A percentile compares a stretch with the other conserved stretches of the same genome.
These are phyloP conservation scores for Dactylorhiza incarnata DNA, from an alignment of 106 monocot species.

Conservation along the genomic window DNA sequence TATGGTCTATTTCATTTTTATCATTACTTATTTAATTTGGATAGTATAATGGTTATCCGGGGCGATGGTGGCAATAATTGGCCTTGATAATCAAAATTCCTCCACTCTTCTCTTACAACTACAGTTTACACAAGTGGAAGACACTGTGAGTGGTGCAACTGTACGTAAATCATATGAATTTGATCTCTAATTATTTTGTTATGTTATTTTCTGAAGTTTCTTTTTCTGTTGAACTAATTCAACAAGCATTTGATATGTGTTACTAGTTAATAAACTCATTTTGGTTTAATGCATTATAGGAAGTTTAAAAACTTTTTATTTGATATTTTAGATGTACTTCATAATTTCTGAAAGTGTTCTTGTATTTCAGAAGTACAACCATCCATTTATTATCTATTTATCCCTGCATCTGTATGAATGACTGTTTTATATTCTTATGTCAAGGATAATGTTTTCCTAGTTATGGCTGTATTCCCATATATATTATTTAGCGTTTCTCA, in stretches of 20 bases:
- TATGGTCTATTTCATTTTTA: conserved; percentile 20
- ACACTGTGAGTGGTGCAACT: conserved; percentile 14
- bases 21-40: conserved; percentile 20
- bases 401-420: neutral
- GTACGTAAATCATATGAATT: conserved; percentile 13
- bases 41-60: conserved; percentile 19
- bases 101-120: conserved; percentile 16
- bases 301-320: neutral
- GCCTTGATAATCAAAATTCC: conserved; percentile 15
- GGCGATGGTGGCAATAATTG: conserved; percentile 20
- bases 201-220: neutral
- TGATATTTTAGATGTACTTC: neutral
- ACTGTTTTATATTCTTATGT: neutral
- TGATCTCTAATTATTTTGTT: conserved; percentile 5
- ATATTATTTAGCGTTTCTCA: neutral
- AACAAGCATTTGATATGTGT: neutral
- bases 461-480: neutral
- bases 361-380: neutral
- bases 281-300: neutral
- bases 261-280: neutral
- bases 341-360: neutral
- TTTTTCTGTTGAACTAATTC: neutral
- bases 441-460: neutral
- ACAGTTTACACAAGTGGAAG: conserved; percentile 11
- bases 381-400: neutral